Base-by-base conservation (phyloP, 1,284 basidiomycete species). In the Ganoderma multipileum region DNA sequence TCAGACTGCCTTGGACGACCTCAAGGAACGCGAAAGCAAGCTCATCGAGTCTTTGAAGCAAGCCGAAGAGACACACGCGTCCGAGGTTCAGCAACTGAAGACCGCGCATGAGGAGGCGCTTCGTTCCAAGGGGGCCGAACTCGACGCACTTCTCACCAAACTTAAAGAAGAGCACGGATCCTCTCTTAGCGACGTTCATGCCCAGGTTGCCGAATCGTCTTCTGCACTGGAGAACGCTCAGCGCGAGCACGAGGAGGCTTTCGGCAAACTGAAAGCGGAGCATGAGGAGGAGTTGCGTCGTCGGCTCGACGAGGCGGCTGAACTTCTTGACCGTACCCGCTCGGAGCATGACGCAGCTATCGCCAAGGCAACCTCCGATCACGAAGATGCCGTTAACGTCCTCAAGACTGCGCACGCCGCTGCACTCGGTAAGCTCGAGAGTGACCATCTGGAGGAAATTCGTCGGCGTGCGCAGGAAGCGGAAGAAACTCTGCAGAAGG, bases 361-460 rank as follows among this genome's bases (percentile, higher is more conserved):
- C n/a, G 76, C 79, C 33, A 87, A 86, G 76, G 73, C 85, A 20
- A 76, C 79, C 18, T 81, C 83, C 2, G 90, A 90, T 63, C 89
- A 93, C 74, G 82, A 84, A 20, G 84, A 85, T 50, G 75, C 78
- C 1, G 76, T 91, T 69, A 89, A 88, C 76, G 83, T 84, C 76
- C 89, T 87, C 77, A 90, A 91, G 61, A 87, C 89, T 23, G 83
- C 86, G 64, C 78, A 86, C 23, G 83, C 86, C 7, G 80, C 84
- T 14, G 81, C 83, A 33, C 83, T 92, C 7, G 87, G 88, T 68
- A 85, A 84, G 60, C 91, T 91, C 6, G 90, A 93, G 76, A 71
- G 77, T 26, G 77, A 81, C 38, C 81, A 83, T 61, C 79, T 79
- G 47, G 77, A 79, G 42, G 78, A 77, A 61, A 73, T 83, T 3